Conservation (phyloP, 192 early-diverging fungal species). For the Mortierella hygrophila region DNA sequence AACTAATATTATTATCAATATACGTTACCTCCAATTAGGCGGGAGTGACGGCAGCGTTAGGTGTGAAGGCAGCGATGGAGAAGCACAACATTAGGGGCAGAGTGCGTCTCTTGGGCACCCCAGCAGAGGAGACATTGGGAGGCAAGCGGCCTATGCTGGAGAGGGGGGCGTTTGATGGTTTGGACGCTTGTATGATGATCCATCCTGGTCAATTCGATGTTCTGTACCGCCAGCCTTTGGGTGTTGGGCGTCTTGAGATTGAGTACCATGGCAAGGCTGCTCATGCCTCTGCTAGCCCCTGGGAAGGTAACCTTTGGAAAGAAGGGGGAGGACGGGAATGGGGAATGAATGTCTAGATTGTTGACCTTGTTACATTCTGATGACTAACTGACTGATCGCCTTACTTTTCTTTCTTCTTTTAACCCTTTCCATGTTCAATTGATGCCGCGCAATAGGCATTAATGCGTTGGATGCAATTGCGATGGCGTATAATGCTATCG, state of each 20-base stretch:
- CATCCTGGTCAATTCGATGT: constrained; percentile 76
- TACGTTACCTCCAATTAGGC: not conserved
- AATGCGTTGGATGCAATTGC: constrained; percentile 87
- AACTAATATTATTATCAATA: not conserved
- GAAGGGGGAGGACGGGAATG: not conserved
- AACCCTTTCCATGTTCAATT: not conserved
- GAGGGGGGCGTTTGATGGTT: constrained; percentile 75
- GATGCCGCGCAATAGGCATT: constrained; percentile 55
- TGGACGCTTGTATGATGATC: constrained; percentile 85
- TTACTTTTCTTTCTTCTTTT: no score
- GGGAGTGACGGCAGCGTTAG: constrained; percentile 69
- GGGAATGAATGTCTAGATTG: not conserved
- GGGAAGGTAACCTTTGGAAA: constrained; percentile 33
- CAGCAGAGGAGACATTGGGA: constrained; percentile 76
- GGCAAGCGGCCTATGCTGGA: constrained; percentile 83
- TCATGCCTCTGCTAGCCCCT: constrained; percentile 71
- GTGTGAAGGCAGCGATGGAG: constrained; percentile 59
- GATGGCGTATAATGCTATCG: constrained; percentile 75
- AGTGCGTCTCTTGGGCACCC: constrained; percentile 84
- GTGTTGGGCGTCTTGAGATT: constrained; percentile 61
- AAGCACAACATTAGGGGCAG: constrained; percentile 63
- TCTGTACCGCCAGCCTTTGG: constrained; percentile 62
- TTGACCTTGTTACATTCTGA: not conserved
- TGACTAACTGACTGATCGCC: not conserved
- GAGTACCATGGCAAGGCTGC: constrained; percentile 80